Evolutionary conservation across 2,329 filamentous ascomycete species (phyloP), one percentile per base, ranked within the genome.

Genomic region (Epichloe uncinata): DNA sequence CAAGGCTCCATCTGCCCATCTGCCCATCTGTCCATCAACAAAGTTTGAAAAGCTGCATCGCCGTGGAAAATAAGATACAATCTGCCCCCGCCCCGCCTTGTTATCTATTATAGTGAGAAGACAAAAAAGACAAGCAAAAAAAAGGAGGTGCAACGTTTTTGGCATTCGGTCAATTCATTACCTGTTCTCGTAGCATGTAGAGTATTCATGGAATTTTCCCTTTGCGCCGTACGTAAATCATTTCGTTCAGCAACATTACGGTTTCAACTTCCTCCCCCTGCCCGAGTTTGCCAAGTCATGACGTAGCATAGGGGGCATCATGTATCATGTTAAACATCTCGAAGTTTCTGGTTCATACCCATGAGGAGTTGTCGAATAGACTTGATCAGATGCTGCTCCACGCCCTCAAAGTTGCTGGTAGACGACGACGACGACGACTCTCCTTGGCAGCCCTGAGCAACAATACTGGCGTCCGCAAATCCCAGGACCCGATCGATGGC

Each of bases 401-500:
- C 59, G 16, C 64, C 65, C 45, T 70, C 68, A 46, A 69, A 62
- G 47, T 64, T 64, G 35, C 60, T 60, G 5, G 48, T 12, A 30
- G 26, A 30, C n/a, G 42, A 15, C 20, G 20, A 22, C 20, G 38
- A 6, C 15, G 50, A 44, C 2, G 42, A 36, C 49, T 67, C 61
- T n/a, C 61, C 61, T 42, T 66, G 65, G 5, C 55, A 59, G 4
- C 59, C 56, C 4, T 62, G 63, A 2, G 65, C 60, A 18, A 69
- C 60, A 26, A 70, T 67, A 53, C 69, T 74, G 4, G 65, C 64
- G 35, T 70, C 66, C 3, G 71, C 67, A n/a, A 77, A 65, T 3
- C 72, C 73, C 6, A 77, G 62, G 2, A 73, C 71, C 20, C 72
- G 72, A 53, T 76, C 70, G 44, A 76, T 72, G 12, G 73, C 73